Evolutionary conservation across 106 monocot species (phyloP).

Genomic region (Amphibolis antarctica): DNA sequence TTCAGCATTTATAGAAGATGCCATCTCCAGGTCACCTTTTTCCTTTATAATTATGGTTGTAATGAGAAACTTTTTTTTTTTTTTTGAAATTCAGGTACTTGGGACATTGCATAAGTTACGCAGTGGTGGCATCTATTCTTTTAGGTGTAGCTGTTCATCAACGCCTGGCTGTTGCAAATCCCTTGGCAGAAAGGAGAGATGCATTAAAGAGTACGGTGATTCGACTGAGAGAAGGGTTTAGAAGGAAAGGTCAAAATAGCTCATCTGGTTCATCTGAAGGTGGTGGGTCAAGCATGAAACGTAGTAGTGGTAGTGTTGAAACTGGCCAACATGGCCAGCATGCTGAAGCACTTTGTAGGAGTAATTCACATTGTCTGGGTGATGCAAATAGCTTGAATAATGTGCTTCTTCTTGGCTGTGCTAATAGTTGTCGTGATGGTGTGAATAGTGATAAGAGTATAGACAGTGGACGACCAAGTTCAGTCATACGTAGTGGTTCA

Average conservation of each 20-base stretch:
- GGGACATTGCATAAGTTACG: slow-evolving; percentile 96
- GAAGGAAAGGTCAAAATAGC: slow-evolving; percentile 64
- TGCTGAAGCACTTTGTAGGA: slow-evolving; percentile 52
- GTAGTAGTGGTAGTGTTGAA: slow-evolving; percentile 87
- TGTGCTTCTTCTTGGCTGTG: slow-evolving; percentile 41
- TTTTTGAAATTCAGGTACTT: slow-evolving; percentile 83
- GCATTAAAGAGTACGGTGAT: slow-evolving; percentile 88
- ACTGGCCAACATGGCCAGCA: slow-evolving; percentile 61
- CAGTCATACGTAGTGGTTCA: slow-evolving; percentile 72
- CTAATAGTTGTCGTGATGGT: slow-evolving; percentile 74
- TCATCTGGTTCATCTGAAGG: slow-evolving; percentile 94
- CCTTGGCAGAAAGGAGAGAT: slow-evolving; percentile 78
- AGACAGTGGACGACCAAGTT: slow-evolving; percentile 66
- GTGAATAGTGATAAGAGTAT: slow-evolving; percentile 53
- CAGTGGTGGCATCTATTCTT: slow-evolving; percentile 86
- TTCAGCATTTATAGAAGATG: too few relatives aligned
- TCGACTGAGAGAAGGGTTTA: slow-evolving; percentile 83
- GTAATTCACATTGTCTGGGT: slow-evolving; percentile 39
- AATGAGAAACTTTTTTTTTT: too few relatives aligned
- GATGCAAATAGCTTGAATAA: slow-evolving; percentile 53
- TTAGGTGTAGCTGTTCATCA: slow-evolving; percentile 73
- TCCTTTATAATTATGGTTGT: too few relatives aligned
- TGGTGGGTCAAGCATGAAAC: slow-evolving; percentile 91
- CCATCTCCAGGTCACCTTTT: too few relatives aligned
- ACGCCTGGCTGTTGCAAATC: slow-evolving; percentile 55